Evolutionary conservation across 2,329 filamentous ascomycete species (phyloP), one percentile per base, ranked within the genome.

Genomic region (Penicillium italicum): DNA sequence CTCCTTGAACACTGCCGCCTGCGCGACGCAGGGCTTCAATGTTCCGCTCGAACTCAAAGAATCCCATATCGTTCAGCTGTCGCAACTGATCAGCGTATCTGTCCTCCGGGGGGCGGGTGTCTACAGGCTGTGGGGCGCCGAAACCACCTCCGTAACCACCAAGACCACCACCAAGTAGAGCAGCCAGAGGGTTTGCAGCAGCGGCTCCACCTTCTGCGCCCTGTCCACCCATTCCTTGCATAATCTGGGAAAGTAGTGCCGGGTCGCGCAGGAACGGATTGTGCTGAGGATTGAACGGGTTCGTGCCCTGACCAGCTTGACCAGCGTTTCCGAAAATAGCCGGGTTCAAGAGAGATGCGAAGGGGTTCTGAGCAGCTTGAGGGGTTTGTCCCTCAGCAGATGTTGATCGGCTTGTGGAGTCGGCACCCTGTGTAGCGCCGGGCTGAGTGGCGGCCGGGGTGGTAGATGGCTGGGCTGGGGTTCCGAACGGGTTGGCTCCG

Each of bases 31-130:
- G 77, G 5, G 94, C 94, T 53, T 89, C 86, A 31, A 99, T 85
- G 66, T 99, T 99, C 64, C 89, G 80, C 50, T 99, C 93, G 69
- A 97, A 99, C 70, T 99, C 92, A 71, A 86, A 96, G 76, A 99
- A 99, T 3, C 94, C 94, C 94, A 99, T 99, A 63, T 97, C 94
- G 72, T 99, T 99, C 60, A 99, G 78, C 76, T 97, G 91, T 57
- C 91, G 82, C 47, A 99, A 79, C 75, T 99, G 93, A 31, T 90
- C 86, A 3, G 89, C 91, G 66, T 96, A 99, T 56, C 90, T 81
- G 75, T 97, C 94, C 79, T 99, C 94, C 0, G 94, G 93, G 5
- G 94, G 92, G 59, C 93, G 83, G 68, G 82, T 96, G 75, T 99
- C 94, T 3, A 82, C 75, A 5, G 91, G 88, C 18, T 83, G 76